Conservation (phyloP, 2,329 filamentous ascomycete species). For the Rhynchosporium secalis region DNA sequence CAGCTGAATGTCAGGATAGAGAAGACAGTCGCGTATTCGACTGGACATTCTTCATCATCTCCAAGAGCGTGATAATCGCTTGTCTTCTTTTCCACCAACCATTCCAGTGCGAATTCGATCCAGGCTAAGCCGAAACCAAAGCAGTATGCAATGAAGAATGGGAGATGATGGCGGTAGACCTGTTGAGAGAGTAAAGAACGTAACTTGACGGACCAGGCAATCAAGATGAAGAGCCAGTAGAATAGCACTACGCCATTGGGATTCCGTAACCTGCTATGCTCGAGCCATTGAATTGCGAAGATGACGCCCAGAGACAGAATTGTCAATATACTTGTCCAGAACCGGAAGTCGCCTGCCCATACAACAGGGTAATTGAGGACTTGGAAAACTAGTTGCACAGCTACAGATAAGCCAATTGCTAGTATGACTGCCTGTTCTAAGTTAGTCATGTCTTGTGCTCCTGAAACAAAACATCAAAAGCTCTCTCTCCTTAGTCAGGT, state of each 20-base stretch:
- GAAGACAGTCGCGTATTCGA: constrained; percentile 92
- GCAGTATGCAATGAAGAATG: constrained; percentile 65
- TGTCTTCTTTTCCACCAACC: constrained; percentile 67
- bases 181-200: constrained; percentile 66
- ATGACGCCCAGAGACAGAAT: constrained; percentile 63
- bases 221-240: constrained; percentile 70
- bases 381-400: constrained; percentile 62
- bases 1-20: constrained; percentile 92
- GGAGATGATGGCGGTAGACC: constrained; percentile 53
- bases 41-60: constrained; percentile 65
- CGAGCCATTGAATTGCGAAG: constrained; percentile 65
- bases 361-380: constrained; percentile 57
- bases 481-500: background rate
- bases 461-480: background rate
- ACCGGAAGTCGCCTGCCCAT: constrained; percentile 67
- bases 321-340: constrained; percentile 67
- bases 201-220: constrained; percentile 65
- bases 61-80: constrained; percentile 68
- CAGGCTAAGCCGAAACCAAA: constrained; percentile 59
- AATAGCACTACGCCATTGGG: constrained; percentile 71
- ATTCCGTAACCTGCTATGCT: constrained; percentile 68
- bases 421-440: constrained; percentile 54
- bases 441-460: constrained; percentile 14
- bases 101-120: constrained; percentile 66
- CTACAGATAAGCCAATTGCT: constrained; percentile 56